Base-by-base conservation (phyloP, 116 monocot species). In the Dioscorea cayenensis region DNA sequence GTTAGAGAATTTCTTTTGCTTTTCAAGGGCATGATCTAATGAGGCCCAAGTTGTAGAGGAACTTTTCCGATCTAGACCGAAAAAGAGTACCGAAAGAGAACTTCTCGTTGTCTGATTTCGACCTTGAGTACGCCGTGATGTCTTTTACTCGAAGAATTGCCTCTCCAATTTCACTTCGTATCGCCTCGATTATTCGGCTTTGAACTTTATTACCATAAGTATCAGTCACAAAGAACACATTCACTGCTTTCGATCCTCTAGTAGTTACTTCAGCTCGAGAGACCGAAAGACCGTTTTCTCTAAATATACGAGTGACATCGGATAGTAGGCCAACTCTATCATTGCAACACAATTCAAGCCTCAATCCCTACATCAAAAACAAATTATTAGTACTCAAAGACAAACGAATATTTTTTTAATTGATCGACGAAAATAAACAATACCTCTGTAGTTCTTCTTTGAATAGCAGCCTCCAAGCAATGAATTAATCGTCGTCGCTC, bases 401-500 rank as follows among this genome's bases (percentile, higher is more conserved):
- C 32, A 32, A 32, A 32, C 32, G 4, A 32, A 32, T 32, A 32
- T 32, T 32, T 32, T 32, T 4, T 32, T 32, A 32, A 32, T 32
- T 32, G 32, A 32, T 32, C 32, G 32, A 32, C 4, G 32, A 32
- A 32, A 32, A 32, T 32, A 3, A 32, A 4, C 7, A 8, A 9
- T 77, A 89, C 93, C 73, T 90, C 80, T 4, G 81, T 81, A 48
- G 63, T 82, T 51, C 94, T 70, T 38, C 87, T 73, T 48, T 73
- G 77, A 67, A 94, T 86, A 29, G 94, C 94, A 23, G 90, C 94
- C 76, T 94, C 90, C 36, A 94, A 67, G 76, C 94, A 90, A 55
- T 74, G 75, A 36, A 77, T 73, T 65, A 94, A 28, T 14, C 94
- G 71, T 51, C 80, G 87, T 63, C 82, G 75, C 67, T 94, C 94